A percentile compares a stretch with the other conserved stretches of the same genome.
Conservation (phyloP, 331 rosid genomes). For the Acacia pycnantha region DNA sequence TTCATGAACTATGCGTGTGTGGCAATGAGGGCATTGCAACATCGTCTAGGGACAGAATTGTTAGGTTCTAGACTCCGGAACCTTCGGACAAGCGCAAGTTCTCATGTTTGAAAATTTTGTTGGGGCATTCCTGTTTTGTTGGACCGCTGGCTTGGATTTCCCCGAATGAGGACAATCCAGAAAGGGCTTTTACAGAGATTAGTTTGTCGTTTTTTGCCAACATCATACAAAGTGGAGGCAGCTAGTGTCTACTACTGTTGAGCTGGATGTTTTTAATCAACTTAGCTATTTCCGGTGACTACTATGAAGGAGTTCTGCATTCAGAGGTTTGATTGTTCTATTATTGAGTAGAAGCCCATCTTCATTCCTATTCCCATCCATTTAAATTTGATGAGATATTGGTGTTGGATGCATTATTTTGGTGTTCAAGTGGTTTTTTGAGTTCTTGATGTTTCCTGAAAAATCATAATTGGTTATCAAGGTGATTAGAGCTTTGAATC, state of each 20-base stretch:
- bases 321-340: too few species aligned
- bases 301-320: slow-evolving; percentile 94
- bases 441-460: too few species aligned
- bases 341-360: too few species aligned
- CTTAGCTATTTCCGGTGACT: slow-evolving; percentile 78
- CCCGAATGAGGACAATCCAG: slow-evolving; percentile 56
- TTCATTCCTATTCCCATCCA: too few species aligned
- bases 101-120: slow-evolving; percentile 48
- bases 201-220: slow-evolving; percentile 70
- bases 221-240: slow-evolving; percentile 85
- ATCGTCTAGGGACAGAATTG: slow-evolving; percentile 80
- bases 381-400: too few species aligned
- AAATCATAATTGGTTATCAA: too few species aligned
- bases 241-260: slow-evolving; percentile 78
- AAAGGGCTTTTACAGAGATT: slow-evolving; percentile 77
- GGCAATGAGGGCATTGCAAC: slow-evolving; percentile 76
- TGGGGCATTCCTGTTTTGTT: slow-evolving; percentile 90
- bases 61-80: slow-evolving; percentile 78
- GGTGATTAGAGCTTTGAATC: too few species aligned
- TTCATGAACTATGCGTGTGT: slow-evolving; percentile 83
- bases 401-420: too few species aligned
- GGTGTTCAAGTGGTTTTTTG: too few species aligned
- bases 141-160: slow-evolving; percentile 91
- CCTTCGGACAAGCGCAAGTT: slow-evolving; percentile 49
- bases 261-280: slow-evolving; percentile 90